Evolutionary conservation across 1,284 basidiomycete genomes (phyloP).

Genomic region (Pascua sp.): DNA sequence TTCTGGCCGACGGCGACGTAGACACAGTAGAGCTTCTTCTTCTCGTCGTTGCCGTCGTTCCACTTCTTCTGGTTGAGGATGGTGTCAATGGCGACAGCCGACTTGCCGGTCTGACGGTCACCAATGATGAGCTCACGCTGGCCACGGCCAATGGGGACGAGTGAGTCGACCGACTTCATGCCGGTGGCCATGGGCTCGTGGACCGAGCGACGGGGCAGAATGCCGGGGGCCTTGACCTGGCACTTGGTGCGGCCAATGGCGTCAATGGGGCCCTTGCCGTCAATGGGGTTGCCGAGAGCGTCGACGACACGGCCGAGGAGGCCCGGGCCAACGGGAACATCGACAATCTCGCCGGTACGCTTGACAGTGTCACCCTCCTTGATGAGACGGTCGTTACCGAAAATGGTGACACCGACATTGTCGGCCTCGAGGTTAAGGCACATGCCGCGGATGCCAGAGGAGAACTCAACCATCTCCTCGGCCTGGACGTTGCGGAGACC

Average conservation of each 20-base stretch:
- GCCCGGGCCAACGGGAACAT: constrained; percentile 94
- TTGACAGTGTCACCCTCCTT: constrained; percentile 99
- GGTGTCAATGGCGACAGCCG: constrained; percentile 95
- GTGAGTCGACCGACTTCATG: constrained; percentile 99
- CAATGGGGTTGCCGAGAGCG: constrained; percentile 98
- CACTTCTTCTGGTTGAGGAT: constrained; percentile 99
- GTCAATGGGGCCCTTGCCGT: constrained; percentile 97
- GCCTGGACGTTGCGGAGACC: constrained; percentile 75
- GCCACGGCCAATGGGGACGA: constrained; percentile 99
- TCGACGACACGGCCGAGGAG: constrained; percentile 98
- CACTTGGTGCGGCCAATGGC: constrained; percentile 90
- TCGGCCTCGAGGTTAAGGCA: constrained; percentile 99
- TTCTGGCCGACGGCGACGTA: constrained; percentile 99
- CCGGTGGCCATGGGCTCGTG: constrained; percentile 99
- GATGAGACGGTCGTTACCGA: constrained; percentile 99
- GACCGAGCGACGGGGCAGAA: constrained; percentile 97
- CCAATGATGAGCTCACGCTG: constrained; percentile 99
- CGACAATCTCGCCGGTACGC: constrained; percentile 99
- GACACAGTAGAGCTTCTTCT: constrained; percentile 99
- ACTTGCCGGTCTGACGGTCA: constrained; percentile 98
- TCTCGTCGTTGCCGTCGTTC: constrained; percentile 96
- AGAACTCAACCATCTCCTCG: constrained; percentile 99
- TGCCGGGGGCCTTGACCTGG: constrained; percentile 97
- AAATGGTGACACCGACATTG: constrained; percentile 99
- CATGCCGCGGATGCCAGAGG: constrained; percentile 97